Percentiles rank a stretch among this genome's conserved stretches.
Conservation (phyloP, 2,329 filamentous ascomycete genomes). For the Ophiostoma perfectum region DNA sequence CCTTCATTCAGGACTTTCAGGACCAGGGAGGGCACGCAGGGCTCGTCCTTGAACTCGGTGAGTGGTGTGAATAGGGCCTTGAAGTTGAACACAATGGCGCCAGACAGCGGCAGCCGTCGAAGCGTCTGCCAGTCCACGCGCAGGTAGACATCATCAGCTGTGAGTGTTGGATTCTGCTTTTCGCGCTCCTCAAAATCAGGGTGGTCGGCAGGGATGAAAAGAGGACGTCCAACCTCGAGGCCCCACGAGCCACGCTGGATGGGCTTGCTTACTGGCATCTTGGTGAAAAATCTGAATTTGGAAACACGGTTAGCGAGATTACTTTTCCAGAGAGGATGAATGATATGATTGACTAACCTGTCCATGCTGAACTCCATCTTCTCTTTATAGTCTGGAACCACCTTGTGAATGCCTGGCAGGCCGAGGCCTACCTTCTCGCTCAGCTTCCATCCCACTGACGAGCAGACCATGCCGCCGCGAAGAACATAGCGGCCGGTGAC, state of each 20-base stretch:
- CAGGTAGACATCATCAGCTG: constrained; percentile 54
- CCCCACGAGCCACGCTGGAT: constrained; percentile 85
- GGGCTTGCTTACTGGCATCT: constrained; percentile 60
- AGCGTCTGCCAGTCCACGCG: constrained; percentile 88
- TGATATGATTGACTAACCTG: constrained; percentile 34
- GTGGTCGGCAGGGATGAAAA: constrained; percentile 55
- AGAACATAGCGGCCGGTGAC: constrained; percentile 67
- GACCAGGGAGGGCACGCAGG: constrained; percentile 64
- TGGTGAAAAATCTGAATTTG: constrained; percentile 55
- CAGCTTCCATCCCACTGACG: constrained; percentile 73
- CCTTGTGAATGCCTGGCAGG: constrained; percentile 64
- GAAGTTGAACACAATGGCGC: constrained; percentile 78
- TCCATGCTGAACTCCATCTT: constrained; percentile 90
- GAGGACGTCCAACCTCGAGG: constrained; percentile 66
- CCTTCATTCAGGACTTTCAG: constrained; percentile 65
- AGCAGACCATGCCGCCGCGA: constrained; percentile 72
- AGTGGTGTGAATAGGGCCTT: constrained; percentile 78
- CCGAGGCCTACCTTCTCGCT: constrained; percentile 65
- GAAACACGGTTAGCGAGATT: not conserved
- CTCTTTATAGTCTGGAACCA: constrained; percentile 76
- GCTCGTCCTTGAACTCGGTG: constrained; percentile 62
- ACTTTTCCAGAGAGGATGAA: not conserved
- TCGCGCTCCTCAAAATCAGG: constrained; percentile 43
- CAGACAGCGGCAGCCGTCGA: constrained; percentile 69
- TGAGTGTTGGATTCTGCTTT: constrained; percentile 35